Evolutionary conservation across 2,329 filamentous ascomycete species (phyloP).

Genomic region (Aspergillus ochraceus): DNA sequence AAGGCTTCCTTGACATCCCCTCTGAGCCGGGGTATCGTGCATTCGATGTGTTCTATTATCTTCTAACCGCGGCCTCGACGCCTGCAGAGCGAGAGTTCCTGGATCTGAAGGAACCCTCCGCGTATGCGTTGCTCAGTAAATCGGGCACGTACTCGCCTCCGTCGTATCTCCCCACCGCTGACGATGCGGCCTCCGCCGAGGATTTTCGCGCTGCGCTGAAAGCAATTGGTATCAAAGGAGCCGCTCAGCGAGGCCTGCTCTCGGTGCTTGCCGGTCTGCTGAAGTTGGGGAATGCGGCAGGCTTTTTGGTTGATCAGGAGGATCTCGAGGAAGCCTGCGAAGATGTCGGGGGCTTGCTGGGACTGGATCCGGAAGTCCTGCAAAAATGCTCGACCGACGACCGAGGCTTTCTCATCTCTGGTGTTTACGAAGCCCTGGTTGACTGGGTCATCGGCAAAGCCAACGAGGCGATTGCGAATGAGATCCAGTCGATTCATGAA

Average conservation of each 20-base stretch:
- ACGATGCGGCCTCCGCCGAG: conserved; percentile 89
- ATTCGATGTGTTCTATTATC: conserved; percentile 97
- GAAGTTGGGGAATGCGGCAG: conserved; percentile 87
- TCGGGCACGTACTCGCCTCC: conserved; percentile 86
- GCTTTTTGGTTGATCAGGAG: conserved; percentile 81
- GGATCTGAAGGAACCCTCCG: conserved; percentile 71
- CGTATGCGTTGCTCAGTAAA: conserved; percentile 75
- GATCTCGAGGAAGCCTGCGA: conserved; percentile 82
- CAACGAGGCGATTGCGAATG: conserved; percentile 76
- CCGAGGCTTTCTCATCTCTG: conserved; percentile 76
- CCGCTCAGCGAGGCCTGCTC: conserved; percentile 76
- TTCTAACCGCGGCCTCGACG: conserved; percentile 87
- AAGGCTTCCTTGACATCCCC: conserved; percentile 78
- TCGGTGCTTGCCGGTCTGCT: conserved; percentile 82
- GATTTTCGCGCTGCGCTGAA: conserved; percentile 87
- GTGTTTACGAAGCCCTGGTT: conserved; percentile 88
- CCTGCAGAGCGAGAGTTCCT: conserved; percentile 86
- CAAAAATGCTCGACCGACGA: conserved; percentile 82
- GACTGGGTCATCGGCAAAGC: conserved; percentile 92
- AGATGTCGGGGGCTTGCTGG: conserved; percentile 82
- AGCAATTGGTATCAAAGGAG: conserved; percentile 89
- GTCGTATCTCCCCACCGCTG: conserved; percentile 84
- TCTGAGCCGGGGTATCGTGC: conserved; percentile 79
- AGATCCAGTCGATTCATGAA: conserved; percentile 66
- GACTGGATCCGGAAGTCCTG: conserved; percentile 78